phyloP scores from a whole-genome alignment of 192 early-diverging fungal genomes.

The Geosiphon pyriformis region DNA sequence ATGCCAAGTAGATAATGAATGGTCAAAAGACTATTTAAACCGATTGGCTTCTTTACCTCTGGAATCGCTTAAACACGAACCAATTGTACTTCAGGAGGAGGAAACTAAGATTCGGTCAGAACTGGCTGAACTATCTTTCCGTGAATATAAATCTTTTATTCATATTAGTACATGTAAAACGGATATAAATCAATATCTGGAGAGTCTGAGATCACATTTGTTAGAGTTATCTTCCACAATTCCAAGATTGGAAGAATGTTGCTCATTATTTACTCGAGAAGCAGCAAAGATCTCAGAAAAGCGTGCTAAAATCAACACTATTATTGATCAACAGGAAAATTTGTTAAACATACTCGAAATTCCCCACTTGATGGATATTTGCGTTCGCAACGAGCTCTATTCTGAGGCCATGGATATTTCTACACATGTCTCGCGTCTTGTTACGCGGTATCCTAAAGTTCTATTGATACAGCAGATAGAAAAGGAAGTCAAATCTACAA shows the following conservation, averaged over 20 bases:
- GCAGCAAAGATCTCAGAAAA: slow-evolving; percentile 30
- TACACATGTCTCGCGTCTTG: slow-evolving; percentile 55
- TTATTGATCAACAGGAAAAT: slow-evolving; percentile 49
- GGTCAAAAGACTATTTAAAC: slow-evolving; percentile 57
- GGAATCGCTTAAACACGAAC: slow-evolving; percentile 55
- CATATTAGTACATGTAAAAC: slow-evolving; percentile 54
- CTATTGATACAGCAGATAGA: slow-evolving; percentile 55
- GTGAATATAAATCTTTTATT: slow-evolving; percentile 64
- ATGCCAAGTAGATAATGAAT: slow-evolving; percentile 37
- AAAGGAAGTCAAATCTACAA: slow-evolving; percentile 52
- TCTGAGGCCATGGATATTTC: slow-evolving; percentile 80
- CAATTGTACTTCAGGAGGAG: slow-evolving; percentile 44
- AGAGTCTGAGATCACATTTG: slow-evolving; percentile 42
- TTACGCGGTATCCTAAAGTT: slow-evolving; percentile 51
- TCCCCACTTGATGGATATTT: slow-evolving; percentile 74
- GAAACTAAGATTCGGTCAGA: slow-evolving; percentile 49
- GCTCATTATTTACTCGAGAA: slow-evolving; percentile 37
- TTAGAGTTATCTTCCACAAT: slow-evolving; percentile 40
- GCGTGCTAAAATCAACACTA: slow-evolving; percentile 40
- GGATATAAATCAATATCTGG: slow-evolving; percentile 44
- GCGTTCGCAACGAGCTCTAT: slow-evolving; percentile 75
- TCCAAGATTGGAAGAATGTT: slow-evolving; percentile 44
- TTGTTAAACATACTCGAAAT: slow-evolving; percentile 72
- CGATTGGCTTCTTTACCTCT: slow-evolving; percentile 57
- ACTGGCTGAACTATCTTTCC: slow-evolving; percentile 58